phyloP scores from a whole-genome alignment of 2,329 filamentous ascomycete genomes.

The Cladophialophora exuberans region DNA sequence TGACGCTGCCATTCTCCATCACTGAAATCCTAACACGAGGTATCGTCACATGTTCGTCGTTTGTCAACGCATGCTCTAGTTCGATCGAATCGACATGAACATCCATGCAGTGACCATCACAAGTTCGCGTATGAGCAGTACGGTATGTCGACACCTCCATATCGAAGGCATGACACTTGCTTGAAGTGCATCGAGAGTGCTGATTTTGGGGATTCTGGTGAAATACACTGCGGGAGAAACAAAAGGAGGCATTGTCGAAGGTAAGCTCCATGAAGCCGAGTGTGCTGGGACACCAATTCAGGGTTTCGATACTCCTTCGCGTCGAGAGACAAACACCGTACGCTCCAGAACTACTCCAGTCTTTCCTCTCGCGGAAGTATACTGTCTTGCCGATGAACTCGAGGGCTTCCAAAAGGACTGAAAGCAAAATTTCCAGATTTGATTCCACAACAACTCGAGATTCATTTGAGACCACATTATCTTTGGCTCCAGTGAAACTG shows the following conservation, averaged over 20 bases:
- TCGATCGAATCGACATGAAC: background rate
- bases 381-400: background rate
- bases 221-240: background rate
- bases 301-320: background rate
- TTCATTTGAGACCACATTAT: background rate
- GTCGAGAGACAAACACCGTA: background rate
- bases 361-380: background rate
- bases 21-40: background rate
- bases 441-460: background rate
- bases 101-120: background rate
- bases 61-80: background rate
- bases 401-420: background rate
- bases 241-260: conserved; percentile 6
- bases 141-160: background rate
- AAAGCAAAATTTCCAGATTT: conserved; percentile 5
- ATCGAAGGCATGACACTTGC: background rate
- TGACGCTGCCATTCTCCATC: background rate
- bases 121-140: background rate
- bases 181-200: background rate
- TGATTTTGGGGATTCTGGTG: background rate
- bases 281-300: conserved; percentile 10
- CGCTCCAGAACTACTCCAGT: background rate
- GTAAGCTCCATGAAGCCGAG: conserved; percentile 2
- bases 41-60: background rate
- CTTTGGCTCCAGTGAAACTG: background rate